Base-by-base conservation (phyloP, 2,329 filamentous ascomycete genomes). In the Curvularia spicifera region DNA sequence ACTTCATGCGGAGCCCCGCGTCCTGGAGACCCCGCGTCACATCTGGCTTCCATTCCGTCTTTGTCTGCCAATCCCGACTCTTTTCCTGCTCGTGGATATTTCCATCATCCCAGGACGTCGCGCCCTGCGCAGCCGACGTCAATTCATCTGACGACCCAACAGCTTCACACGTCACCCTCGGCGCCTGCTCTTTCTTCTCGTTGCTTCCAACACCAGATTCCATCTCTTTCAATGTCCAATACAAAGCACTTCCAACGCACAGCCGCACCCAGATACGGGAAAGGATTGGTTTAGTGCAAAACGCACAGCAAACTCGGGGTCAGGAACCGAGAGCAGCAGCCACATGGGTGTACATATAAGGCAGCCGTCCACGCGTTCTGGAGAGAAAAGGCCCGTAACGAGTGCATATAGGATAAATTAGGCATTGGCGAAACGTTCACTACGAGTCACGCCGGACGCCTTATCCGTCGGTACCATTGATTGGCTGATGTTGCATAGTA, bases 81-180 rank as follows among this genome's bases (percentile, higher is more conserved):
- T 49, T 45, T 37, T 37, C 33, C 44, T 53, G 35, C 10, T 31
- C 4, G 8, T 40, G 6, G 1, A 37, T 35, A 4, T 35, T 51
- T 1, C 59, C 59, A 26, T 61, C 55, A 4, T 44, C 59, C 59
- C 58, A 61, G 6, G 61, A 59, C 5, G 6, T 47, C 12, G 28
- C 26, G 7, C 60, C 54, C 26, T 51, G n/a, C 7, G 55, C 37
- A n/a, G 15, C 42, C 22, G 52, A 43, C 0, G 42, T 31, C 6
- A 40, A 44, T 7, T 48, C 53, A 5, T 53, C 45, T 4, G 53
- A 50, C 15, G 51, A 46, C 3, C 39, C 35, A 2, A 47, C 37
- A 22, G 44, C 49, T 3, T 18, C 49, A 42, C 18, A 42, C 6
- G 52, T 22, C 5, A 57, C 5, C 15, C 49, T 51, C 0, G n/a